These are phyloP conservation scores for Domatiomyces globalis DNA, from an alignment of 2,329 filamentous ascomycete genomes.

Conservation along the genomic window DNA sequence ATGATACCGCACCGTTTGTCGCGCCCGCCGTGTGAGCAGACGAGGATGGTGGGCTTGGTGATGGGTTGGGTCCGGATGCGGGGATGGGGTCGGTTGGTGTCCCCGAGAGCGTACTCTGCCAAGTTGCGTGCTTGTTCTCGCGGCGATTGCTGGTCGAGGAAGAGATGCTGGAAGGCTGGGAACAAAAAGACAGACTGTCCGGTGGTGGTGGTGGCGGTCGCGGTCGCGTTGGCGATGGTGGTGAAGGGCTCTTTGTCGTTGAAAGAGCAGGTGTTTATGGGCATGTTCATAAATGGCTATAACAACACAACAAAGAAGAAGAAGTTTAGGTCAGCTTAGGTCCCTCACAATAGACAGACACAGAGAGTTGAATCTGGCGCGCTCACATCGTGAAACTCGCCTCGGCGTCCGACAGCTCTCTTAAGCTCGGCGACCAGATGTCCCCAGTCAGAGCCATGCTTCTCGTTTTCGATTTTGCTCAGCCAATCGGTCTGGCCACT, in stretches of 20 bases:
- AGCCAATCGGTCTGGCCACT: slow-evolving; percentile 71
- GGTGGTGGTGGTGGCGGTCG: not conserved
- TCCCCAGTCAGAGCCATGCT: slow-evolving; percentile 30
- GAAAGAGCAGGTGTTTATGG: slow-evolving; percentile 65
- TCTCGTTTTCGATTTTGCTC: slow-evolving; percentile 72
- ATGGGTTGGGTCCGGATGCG: slow-evolving; percentile 3
- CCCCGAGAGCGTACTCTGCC: not conserved
- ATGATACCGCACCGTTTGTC: slow-evolving; percentile 71
- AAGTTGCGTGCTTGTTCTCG: not conserved
- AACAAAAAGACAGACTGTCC: slow-evolving; percentile 55
- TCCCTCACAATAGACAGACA: too few relatives aligned
- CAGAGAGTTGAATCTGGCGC: not conserved
- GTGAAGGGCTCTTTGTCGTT: not conserved
- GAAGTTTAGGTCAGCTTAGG: not conserved
- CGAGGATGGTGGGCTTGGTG: slow-evolving; percentile 45
- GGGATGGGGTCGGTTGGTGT: slow-evolving; percentile 36
- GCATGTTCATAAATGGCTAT: slow-evolving; percentile 71
- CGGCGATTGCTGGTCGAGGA: slow-evolving; percentile 23
- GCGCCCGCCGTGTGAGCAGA: slow-evolving; percentile 74
- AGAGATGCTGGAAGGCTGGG: slow-evolving; percentile 67
- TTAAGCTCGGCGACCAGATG: slow-evolving; percentile 53
- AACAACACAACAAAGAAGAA: not conserved
- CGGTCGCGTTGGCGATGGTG: not conserved
- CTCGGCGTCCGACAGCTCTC: slow-evolving; percentile 48
- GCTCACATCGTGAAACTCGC: slow-evolving; percentile 49